Conservation (phyloP, 805 yeast genomes). For the Cyberlindnera lachancei region DNA sequence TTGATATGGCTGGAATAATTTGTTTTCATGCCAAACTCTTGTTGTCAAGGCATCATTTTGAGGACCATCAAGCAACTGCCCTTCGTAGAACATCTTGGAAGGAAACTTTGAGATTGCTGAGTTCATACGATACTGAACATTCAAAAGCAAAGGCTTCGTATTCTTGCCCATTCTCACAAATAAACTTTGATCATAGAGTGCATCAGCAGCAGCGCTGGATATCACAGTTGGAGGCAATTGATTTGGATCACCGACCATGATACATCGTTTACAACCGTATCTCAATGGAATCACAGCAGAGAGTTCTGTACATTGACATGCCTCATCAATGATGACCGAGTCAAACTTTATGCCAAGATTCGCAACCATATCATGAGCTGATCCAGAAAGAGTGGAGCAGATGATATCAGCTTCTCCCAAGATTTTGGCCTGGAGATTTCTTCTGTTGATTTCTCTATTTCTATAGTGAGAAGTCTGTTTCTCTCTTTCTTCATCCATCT, state of each 20-base stretch:
- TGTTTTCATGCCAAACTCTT: conserved; percentile 67
- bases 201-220: conserved; percentile 77
- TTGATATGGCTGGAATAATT: conserved; percentile 62
- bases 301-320: conserved; percentile 93
- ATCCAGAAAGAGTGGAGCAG: conserved; percentile 88
- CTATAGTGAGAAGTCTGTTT: conserved; percentile 58
- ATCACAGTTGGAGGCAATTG: conserved; percentile 96
- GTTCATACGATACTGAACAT: conserved; percentile 97
- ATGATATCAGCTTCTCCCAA: conserved; percentile 73
- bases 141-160: conserved; percentile 55
- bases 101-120: conserved; percentile 88
- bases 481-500: conserved; percentile 76
- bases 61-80: conserved; percentile 69
- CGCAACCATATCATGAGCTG: conserved; percentile 83
- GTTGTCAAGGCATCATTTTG: conserved; percentile 52
- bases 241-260: conserved; percentile 98
- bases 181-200: conserved; percentile 80
- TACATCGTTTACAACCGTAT: conserved; percentile 84
- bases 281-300: conserved; percentile 87
- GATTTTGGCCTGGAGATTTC: conserved; percentile 67
- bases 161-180: conserved; percentile 88
- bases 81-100: conserved; percentile 70
- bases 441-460: conserved; percentile 68
- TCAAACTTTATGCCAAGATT: conserved; percentile 72
- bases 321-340: conserved; percentile 92